Percentiles rank a stretch among this genome's conserved stretches.
phyloP scores from a whole-genome alignment of 371 early-diverging fungal genomes.

The Mucor ambiguus region DNA sequence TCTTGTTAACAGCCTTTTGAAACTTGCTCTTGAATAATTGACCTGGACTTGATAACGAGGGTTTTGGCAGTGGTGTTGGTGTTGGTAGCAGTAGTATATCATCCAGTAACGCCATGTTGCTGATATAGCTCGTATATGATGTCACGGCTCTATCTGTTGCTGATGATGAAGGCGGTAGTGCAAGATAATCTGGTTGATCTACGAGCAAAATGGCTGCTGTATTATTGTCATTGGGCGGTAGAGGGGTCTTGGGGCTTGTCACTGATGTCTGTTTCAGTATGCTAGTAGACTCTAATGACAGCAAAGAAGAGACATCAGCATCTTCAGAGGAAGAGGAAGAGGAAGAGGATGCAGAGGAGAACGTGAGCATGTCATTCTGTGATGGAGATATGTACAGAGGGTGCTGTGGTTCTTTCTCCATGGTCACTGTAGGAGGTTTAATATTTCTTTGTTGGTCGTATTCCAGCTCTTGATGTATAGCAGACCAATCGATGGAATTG shows the following conservation, averaged over 20 bases:
- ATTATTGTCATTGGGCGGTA: not conserved
- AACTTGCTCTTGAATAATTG: slow-evolving; percentile 15
- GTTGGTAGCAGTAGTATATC: not conserved
- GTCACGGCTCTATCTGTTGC: not conserved
- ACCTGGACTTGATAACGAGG: slow-evolving; percentile 6
- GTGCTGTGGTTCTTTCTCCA: not conserved
- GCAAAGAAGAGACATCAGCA: not conserved
- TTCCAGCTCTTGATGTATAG: slow-evolving; percentile 19
- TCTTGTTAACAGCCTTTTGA: slow-evolving; percentile 16
- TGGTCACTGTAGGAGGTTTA: not conserved
- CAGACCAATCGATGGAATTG: slow-evolving; percentile 12
- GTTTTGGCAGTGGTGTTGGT: slow-evolving; percentile 1
- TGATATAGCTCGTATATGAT: not conserved
- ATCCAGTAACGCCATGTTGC: not conserved
- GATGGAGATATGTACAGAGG: not conserved
- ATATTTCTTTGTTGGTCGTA: slow-evolving; percentile 14
- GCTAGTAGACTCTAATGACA: not conserved
- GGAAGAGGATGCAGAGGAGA: not conserved
- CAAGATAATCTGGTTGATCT: not conserved
- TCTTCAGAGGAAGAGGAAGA: not conserved
- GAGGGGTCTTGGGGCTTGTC: not conserved
- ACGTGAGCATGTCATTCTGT: not conserved
- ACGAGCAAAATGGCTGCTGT: not conserved
- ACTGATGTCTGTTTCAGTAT: not conserved
- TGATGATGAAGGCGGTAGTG: not conserved